phyloP scores from a whole-genome alignment of 805 yeast genomes.

The Ogataea pignaliae region DNA sequence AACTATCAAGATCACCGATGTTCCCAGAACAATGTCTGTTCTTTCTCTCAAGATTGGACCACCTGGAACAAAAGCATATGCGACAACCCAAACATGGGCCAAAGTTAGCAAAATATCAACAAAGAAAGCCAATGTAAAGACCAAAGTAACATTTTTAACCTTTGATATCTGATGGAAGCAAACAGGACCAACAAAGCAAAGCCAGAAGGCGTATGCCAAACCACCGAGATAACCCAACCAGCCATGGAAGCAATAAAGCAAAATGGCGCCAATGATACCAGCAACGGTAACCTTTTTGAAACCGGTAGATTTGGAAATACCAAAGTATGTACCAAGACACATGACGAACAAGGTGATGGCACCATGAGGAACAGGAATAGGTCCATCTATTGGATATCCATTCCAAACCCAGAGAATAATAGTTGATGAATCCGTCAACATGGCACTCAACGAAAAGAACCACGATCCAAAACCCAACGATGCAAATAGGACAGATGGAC shows the following conservation, averaged over 20 bases:
- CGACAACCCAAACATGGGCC: conserved; percentile 95
- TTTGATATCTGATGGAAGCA: conserved; percentile 45
- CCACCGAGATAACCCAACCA: conserved; percentile 83
- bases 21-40: conserved; percentile 65
- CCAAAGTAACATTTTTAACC: conserved; percentile 44
- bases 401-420: conserved; percentile 95
- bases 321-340: conserved; percentile 51
- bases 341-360: conserved; percentile 57
- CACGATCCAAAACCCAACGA: conserved; percentile 74
- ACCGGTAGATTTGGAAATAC: conserved; percentile 31
- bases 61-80: conserved; percentile 97
- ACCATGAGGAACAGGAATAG: conserved; percentile 84
- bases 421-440: conserved; percentile 79
- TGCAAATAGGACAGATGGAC: conserved; percentile 45
- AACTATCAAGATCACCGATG: conserved; percentile 47
- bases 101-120: conserved; percentile 53
- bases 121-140: conserved; percentile 47
- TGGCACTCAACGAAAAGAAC: conserved; percentile 66
- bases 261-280: conserved; percentile 47
- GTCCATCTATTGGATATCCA: conserved; percentile 85
- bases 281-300: conserved; percentile 19
- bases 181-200: conserved; percentile 55
- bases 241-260: conserved; percentile 48
- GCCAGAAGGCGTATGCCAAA: conserved; percentile 52
- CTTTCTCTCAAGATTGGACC: conserved; percentile 87